Percentiles rank a stretch among this genome's conserved stretches.
Conservation (phyloP, 1,284 basidiomycete genomes). For the Tausonia pullulans region DNA sequence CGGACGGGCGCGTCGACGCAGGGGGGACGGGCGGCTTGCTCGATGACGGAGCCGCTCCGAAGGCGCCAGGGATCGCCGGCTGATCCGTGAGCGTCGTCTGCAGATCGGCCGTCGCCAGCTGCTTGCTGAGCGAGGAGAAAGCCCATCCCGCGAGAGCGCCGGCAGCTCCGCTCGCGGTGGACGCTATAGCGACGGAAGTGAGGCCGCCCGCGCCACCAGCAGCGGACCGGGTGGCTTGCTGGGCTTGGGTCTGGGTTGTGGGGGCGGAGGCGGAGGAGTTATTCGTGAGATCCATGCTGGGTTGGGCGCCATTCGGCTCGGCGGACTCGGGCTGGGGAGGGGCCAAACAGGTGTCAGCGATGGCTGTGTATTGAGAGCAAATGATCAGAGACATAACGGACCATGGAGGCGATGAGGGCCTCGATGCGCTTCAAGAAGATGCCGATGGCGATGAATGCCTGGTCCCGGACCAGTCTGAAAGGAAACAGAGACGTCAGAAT, state of each 20-base stretch:
- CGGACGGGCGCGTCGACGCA: conserved; percentile 18
- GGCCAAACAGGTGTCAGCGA: background rate
- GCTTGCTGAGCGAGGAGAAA: conserved; percentile 66
- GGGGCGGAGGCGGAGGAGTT: conserved; percentile 20
- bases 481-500: background rate
- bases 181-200: no score
- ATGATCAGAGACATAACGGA: conserved; percentile 30
- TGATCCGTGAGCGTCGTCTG: conserved; percentile 49
- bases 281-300: background rate
- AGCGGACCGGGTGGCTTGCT: background rate
- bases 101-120: conserved; percentile 60
- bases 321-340: conserved; percentile 52
- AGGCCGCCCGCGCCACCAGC: no score
- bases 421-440: conserved; percentile 78
- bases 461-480: conserved; percentile 70
- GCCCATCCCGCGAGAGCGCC: conserved; percentile 89
- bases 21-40: background rate
- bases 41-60: conserved; percentile 14
- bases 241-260: conserved; percentile 31
- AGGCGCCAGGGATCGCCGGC: conserved; percentile 28
- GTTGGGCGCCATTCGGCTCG: conserved; percentile 31
- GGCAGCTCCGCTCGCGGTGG: conserved; percentile 69
- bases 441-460: conserved; percentile 82
- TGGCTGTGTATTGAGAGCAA: background rate
- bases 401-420: conserved; percentile 64